Conservation (phyloP, 2,329 filamentous ascomycete species). For the Alternaria infectoria region DNA sequence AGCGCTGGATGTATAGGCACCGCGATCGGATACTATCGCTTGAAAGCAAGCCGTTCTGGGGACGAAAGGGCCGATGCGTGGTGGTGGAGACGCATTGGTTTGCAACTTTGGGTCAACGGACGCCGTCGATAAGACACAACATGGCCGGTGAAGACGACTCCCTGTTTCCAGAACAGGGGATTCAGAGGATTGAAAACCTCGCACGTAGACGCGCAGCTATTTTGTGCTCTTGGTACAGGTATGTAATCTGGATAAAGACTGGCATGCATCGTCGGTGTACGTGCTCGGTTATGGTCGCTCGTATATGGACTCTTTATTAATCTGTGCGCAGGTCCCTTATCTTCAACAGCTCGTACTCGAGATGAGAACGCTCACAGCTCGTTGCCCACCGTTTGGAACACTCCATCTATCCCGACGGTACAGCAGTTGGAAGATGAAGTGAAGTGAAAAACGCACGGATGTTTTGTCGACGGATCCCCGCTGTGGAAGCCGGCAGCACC, state of each 20-base stretch:
- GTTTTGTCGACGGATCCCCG: slow-evolving; percentile 21
- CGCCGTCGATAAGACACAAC: slow-evolving; percentile 3
- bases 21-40: slow-evolving; percentile 7
- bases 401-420: slow-evolving; percentile 12
- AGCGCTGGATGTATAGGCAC: background rate
- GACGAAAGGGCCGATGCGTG: slow-evolving; percentile 3
- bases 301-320: slow-evolving; percentile 4
- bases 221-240: background rate
- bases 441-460: slow-evolving; percentile 29
- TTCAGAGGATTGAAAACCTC: background rate
- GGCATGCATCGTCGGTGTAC: background rate
- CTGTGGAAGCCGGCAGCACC: slow-evolving; percentile 24
- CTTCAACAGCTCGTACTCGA: background rate
- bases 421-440: slow-evolving; percentile 20
- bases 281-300: background rate
- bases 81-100: background rate
- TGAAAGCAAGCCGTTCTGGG: background rate
- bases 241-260: slow-evolving; percentile 1
- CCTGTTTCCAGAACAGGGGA: background rate
- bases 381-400: background rate
- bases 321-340: background rate
- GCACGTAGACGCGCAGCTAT: background rate
- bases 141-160: background rate
- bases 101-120: background rate
- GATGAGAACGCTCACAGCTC: slow-evolving; percentile 5